Percentiles rank a stretch among this genome's conserved stretches.
These are phyloP conservation scores for Mortierella sp. DNA, from an alignment of 371 early-diverging fungal genomes.

Conservation along the genomic window DNA sequence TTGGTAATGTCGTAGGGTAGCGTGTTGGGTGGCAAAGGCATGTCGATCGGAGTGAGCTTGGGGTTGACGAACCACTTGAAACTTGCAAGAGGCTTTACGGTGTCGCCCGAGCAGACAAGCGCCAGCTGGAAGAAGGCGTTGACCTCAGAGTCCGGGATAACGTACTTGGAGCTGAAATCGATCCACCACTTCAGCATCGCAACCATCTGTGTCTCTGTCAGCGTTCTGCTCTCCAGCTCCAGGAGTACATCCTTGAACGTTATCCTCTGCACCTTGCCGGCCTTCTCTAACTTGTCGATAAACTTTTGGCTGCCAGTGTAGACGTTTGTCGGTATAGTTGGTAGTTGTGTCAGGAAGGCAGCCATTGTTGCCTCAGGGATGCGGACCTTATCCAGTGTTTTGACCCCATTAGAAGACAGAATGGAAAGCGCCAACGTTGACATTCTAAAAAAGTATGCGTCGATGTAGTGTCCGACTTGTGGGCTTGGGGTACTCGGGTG, in stretches of 20 bases:
- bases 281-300: constrained; percentile 66
- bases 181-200: constrained; percentile 88
- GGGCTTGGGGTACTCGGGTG: constrained; percentile 81
- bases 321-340: constrained; percentile 67
- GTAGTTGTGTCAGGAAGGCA: constrained; percentile 74
- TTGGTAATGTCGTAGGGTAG: constrained; percentile 79
- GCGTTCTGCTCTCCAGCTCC: constrained; percentile 72
- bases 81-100: constrained; percentile 59
- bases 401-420: constrained; percentile 79
- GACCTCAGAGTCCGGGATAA: constrained; percentile 28
- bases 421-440: constrained; percentile 67
- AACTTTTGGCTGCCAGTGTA: constrained; percentile 68
- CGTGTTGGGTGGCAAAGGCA: constrained; percentile 71
- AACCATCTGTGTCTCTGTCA: constrained; percentile 72
- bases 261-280: constrained; percentile 60
- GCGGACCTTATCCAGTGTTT: constrained; percentile 66
- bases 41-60: constrained; percentile 69
- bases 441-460: constrained; percentile 68
- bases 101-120: constrained; percentile 62
- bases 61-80: constrained; percentile 73
- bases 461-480: constrained; percentile 73
- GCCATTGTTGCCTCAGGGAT: constrained; percentile 66
- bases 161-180: constrained; percentile 41
- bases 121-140: constrained; percentile 48
- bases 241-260: constrained; percentile 72